Conservation (phyloP, 2,329 filamentous ascomycete genomes). For the Ceratocystis albifundus region DNA sequence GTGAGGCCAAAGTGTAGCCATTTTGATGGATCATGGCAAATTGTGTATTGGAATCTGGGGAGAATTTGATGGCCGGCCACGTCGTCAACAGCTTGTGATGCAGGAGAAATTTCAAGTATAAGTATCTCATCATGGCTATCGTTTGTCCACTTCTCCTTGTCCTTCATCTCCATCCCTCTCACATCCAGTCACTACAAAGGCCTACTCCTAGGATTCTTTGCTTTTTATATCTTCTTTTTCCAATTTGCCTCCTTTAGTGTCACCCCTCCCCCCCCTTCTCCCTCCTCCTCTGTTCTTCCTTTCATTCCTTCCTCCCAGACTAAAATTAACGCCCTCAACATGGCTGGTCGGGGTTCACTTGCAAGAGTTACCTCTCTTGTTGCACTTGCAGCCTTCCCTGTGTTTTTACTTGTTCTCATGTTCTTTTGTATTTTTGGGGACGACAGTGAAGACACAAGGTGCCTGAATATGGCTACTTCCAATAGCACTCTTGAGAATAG, state of each 20-base stretch:
- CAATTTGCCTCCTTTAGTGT: background rate
- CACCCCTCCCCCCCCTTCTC: background rate
- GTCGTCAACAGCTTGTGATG: background rate
- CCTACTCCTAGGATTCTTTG: background rate
- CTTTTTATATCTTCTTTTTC: background rate
- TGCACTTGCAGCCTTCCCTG: conserved; percentile 10
- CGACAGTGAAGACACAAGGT: background rate
- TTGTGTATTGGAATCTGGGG: conserved; percentile 2
- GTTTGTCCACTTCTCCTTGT: background rate
- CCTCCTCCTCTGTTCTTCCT: conserved; percentile 12
- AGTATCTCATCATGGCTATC: background rate
- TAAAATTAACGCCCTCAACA: conserved; percentile 12
- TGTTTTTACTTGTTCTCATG: too few species aligned
- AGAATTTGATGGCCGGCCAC: background rate
- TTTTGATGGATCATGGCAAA: background rate
- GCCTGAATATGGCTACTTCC: conserved; percentile 14
- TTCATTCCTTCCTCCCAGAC: background rate
- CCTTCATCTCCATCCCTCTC: background rate
- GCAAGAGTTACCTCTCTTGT: conserved; percentile 10
- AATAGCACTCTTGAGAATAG: conserved; percentile 17
- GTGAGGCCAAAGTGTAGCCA: background rate
- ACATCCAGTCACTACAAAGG: background rate
- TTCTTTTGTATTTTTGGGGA: too few species aligned
- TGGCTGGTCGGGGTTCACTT: conserved; percentile 14
- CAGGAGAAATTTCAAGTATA: background rate